Conservation (phyloP, 306 rosid genomes). For the Cucurbita argyrosperma region DNA sequence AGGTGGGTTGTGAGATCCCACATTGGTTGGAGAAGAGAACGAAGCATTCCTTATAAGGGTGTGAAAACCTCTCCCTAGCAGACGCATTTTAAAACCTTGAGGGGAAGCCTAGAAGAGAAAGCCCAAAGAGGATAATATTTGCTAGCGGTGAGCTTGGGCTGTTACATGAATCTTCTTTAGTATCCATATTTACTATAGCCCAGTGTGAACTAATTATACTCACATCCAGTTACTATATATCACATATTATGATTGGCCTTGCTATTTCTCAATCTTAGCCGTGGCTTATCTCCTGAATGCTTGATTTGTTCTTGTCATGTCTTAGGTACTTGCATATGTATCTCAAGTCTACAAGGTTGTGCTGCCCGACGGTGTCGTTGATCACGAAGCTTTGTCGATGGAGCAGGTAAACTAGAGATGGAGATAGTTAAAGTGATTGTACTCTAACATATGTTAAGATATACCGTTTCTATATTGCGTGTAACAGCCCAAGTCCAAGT, state of each 20-base stretch:
- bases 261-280: not conserved
- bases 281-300: not conserved
- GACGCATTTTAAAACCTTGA: no score
- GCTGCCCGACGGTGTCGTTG: conserved; percentile 55
- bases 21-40: no score
- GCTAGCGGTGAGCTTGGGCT: no score
- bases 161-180: not conserved
- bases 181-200: not conserved
- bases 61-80: no score
- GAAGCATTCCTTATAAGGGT: no score
- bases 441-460: not conserved
- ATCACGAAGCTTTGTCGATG: conserved; percentile 42
- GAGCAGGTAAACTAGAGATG: conserved; percentile 32
- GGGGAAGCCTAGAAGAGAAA: no score
- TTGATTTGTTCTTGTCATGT: conserved; percentile 8
- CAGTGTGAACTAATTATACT: not conserved
- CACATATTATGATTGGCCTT: not conserved
- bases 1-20: no score
- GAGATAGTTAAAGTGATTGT: not conserved
- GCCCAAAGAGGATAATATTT: no score
- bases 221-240: not conserved
- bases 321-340: conserved; percentile 82
- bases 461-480: no score
- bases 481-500: no score
- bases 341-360: conserved; percentile 84